Base-by-base conservation (phyloP, 371 early-diverging fungal species). In the Mortierella polycephala region DNA sequence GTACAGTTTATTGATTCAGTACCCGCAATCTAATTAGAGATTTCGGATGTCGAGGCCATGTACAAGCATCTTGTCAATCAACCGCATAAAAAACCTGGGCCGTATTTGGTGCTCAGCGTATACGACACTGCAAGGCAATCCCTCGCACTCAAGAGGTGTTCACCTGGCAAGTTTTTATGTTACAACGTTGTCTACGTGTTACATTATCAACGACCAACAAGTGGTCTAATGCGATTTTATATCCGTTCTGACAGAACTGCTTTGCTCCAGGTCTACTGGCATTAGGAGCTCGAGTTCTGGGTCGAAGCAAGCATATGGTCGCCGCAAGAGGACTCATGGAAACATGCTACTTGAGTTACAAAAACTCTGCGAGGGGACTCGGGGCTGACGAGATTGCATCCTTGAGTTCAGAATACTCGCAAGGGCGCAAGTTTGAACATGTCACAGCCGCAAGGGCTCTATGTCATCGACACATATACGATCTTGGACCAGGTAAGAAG, bases 211-310 rank as follows among this genome's bases (percentile, higher is more conserved):
- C 12, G 8, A 20, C 52, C 10, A 10, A 23, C 9, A 18, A 1
- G 11, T 16, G 11, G 7, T 51, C n/a, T 37, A 14, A 41, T 21
- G 8, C 16, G 13, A 42, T 49, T 42, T 6, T 50, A 5, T 51
- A n/a, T 16, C 23, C 37, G 23, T 39, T 64, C 21, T 13, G 7
- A 30, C 47, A 86, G 84, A 84, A 87, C 1, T 91, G 92, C 64
- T 92, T 89, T 68, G 88, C 86, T 11, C 91, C 91, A 21, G 91
- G 91, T 6, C 89, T 93, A 87, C 80, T 94, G 21, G 88, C 89
- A 0, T 69, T 91, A 7, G 92, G 92, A 4, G 83, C 90, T 7
- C 72, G 81, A 21, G 76, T 82, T 12, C 67, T 86, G 7, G 75
- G 84, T 52, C 64, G 84, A 49, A 69, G 84, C 6, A 84, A 86